These are phyloP conservation scores for Spergularia marina DNA, from an alignment of 148 eudicot species.

Conservation along the genomic window DNA sequence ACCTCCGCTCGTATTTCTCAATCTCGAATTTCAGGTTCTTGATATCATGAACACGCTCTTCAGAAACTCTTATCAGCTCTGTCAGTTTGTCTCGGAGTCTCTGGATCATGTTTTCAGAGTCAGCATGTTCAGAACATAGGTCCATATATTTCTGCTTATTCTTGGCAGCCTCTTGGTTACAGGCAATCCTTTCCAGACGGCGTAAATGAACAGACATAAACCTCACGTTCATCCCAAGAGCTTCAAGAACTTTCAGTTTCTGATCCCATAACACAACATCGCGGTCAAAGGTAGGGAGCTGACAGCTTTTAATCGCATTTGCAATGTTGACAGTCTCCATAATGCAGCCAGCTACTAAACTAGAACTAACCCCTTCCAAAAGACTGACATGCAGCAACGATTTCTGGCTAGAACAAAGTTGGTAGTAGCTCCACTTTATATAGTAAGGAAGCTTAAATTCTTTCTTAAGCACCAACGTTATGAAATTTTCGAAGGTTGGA, in stretches of 20 bases:
- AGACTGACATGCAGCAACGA: conserved; percentile 46
- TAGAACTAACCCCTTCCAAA: conserved; percentile 33
- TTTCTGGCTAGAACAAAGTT: conserved; percentile 48
- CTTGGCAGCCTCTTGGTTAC: conserved; percentile 33
- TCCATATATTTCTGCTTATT: conserved; percentile 34
- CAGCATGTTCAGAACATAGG: conserved; percentile 29
- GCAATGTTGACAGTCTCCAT: conserved; percentile 47
- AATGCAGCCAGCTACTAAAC: conserved; percentile 49
- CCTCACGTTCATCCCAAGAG: conserved; percentile 57
- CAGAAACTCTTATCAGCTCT: conserved; percentile 36
- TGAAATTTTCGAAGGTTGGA: conserved; percentile 27
- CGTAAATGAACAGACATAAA: conserved; percentile 43
- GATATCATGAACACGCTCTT: conserved; percentile 27
- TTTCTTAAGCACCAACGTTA: conserved; percentile 35
- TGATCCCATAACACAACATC: conserved; percentile 46
- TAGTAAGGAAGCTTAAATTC: conserved; percentile 49
- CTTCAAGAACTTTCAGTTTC: conserved; percentile 46
- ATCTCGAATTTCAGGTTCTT: conserved; percentile 36
- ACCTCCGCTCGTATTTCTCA: conserved; percentile 39
- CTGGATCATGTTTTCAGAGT: conserved; percentile 35
- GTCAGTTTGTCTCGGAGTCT: conserved; percentile 37
- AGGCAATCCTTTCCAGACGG: conserved; percentile 35
- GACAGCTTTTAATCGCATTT: conserved; percentile 41
- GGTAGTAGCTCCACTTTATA: conserved; percentile 40
- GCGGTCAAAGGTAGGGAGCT: conserved; percentile 32